Base-by-base conservation (phyloP, 2,329 filamentous ascomycete species). In the Fusarium sp. region DNA sequence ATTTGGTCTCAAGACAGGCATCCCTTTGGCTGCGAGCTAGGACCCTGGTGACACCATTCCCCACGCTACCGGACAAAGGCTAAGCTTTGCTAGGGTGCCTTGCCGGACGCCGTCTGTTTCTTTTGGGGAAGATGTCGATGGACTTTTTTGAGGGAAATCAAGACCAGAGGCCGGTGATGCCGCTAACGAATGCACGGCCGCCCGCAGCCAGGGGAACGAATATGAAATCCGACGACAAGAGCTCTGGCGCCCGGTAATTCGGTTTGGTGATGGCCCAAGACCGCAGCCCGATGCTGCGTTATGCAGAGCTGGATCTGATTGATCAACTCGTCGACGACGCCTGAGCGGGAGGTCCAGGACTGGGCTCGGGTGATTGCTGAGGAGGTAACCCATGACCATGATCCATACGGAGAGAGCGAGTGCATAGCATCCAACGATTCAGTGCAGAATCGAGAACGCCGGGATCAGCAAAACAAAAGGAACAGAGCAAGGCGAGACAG, bases 171-270 rank as follows among this genome's bases (percentile, higher is more conserved):
- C 58, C 60, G 29, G 35, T 63, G 54, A 69, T 58, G 50, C 59
- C 73, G 65, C 75, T 77, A 77, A 67, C 27, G 47, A 33, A 76
- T 78, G 76, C 76, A 77, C 71, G 69, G 72, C 58, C 52, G 38
- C 50, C 47, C 62, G 42, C 36, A 63, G 45, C 47, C 60, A 65
- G 68, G 63, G 58, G 69, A 63, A 68, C 56, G 52, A 64, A 67
- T 59, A 54, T 71, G 63, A 77, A 50, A 66, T 61, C 72, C 54
- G 54, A 68, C 65, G 42, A 50, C 64, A 58, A 50, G 61, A 57
- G 33, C 18, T 45, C 27, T 29, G 35, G 31, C 42, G 31, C 33
- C 38, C 35, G 57, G 62, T 47, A 64, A 52, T 71, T 54, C 50
- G 50, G 50, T 54, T 54, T 54, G 18, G 50, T 31, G 50, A 54